Base-by-base conservation (phyloP, 108 stramenopile genomes). In the Nannochloropsis oceanica region DNA sequence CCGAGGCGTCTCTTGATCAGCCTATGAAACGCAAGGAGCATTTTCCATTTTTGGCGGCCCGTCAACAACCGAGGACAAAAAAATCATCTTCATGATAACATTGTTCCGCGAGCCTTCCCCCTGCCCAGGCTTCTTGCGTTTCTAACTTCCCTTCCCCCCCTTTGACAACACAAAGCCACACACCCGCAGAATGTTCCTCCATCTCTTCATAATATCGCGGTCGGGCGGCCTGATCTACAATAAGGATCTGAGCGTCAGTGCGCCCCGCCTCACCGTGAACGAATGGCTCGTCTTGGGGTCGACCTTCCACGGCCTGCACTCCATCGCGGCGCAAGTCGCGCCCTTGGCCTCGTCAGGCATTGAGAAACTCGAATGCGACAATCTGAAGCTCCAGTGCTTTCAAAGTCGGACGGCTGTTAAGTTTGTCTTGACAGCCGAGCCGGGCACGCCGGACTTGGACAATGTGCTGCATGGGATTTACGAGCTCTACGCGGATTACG, bases 281-380 rank as follows among this genome's bases (percentile, higher is more conserved):
- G 92, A 93, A 34, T 92, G 89, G 88, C 91, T 93, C 22, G 85
- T 91, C 13, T 80, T 93, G 26, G 92, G 91, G 0, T 92, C 92
- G 5, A 93, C 92, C 0, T 93, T 93, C 83, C 92, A 93, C 87
- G 90, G 91, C 43, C 89, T 93, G 27, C 92, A 93, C 87, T 91
- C 92, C 43, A 93, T 93, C 83, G 92, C 92, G 11, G 79, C 91
- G 27, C 92, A 92, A 84, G 90, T 93, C 25, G 90, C 92, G 42
- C 92, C 92, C 0, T 83, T 92, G 11, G 87, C 86, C 20, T 92
- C 92, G 18, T 86, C 89, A 25, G 92, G 92, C 12, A 93, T 93
- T 43, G 91, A 92, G 34, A 85, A 73, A 81, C 87, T 93, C n/a
- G 92, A 93, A 44, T 91, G 91, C 18, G 91, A 89, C 44, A 88